Base-by-base conservation (phyloP, 805 yeast species). In the Ogataea neopini region DNA sequence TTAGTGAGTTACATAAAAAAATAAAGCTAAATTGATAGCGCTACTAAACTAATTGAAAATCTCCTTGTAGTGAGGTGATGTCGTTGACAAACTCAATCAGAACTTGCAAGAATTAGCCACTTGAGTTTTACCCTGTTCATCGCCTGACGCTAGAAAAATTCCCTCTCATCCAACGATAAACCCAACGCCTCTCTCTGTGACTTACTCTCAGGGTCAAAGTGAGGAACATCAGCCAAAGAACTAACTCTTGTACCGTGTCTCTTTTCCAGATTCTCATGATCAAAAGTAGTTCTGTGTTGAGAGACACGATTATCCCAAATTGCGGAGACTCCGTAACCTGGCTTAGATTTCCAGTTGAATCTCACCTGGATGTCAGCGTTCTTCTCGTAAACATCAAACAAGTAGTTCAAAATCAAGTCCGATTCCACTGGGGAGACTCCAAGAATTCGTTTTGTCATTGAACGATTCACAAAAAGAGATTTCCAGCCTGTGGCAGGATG, bases 401-500 rank as follows among this genome's bases (percentile, higher is more conserved):
- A 36, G 55, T 76, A 70, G 35, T 71, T 66, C 55, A 79, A 68
- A 47, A 80, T 71, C 14, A 74, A 59, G 33, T 72, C 73, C 8
- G 76, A 69, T 62, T 80, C 84, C 43, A 65, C 76, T 17, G 73
- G 72, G 47, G 74, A 72, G 45, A 80, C 68, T 0, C 82, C 84
- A 6, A 73, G 73, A 47, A 80, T 79, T 50, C 78, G 68, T 37
- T 58, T 67, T 4, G 83, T 79, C 72, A 71, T 71, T 17, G 71
- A 63, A 34, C 79, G 70, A 62, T 79, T 79, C 37, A 79, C 77
- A 50, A 68, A 81, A 51, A 81, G 64, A 1, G 81, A 66, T 62
- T 81, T 81, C 77, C 80, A 72, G 39, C 84, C 84, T 19, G 86
- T 80, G n/a, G 75, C 82, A 9, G 87, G 86, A 54, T 82, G 83